Conservation (phyloP, 768 basidiomycete species). For the Sarcodon sp. region DNA sequence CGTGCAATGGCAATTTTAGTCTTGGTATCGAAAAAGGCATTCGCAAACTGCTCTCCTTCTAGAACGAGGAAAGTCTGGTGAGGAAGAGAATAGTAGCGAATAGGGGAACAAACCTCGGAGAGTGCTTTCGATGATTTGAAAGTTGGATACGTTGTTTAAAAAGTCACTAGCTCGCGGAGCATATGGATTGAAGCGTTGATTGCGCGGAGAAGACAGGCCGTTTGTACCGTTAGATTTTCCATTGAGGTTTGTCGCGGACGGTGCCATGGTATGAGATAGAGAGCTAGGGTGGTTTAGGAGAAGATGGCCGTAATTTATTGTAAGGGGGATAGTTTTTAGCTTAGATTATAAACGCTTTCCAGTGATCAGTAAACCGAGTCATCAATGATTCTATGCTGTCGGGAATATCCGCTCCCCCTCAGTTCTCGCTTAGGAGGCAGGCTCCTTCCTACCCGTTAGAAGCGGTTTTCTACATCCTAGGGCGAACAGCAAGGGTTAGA, state of each 20-base stretch:
- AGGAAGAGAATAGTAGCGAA: not conserved
- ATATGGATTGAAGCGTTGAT: constrained; percentile 58
- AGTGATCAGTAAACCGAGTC: too few species aligned
- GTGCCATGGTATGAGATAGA: not conserved
- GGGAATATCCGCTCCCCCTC: too few species aligned
- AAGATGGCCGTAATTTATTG: too few species aligned
- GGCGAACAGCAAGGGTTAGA: too few species aligned
- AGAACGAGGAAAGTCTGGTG: constrained; percentile 1
- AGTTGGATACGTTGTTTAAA: constrained; percentile 84
- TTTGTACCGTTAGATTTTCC: not conserved
- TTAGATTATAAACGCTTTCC: too few species aligned
- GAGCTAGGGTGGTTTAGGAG: too few species aligned
- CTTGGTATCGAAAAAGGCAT: constrained; percentile 98
- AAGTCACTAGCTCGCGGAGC: constrained; percentile 88
- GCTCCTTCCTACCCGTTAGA: too few species aligned
- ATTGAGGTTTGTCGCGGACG: not conserved
- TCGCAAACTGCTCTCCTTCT: constrained; percentile 99
- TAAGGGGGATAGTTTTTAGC: too few species aligned
- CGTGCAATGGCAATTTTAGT: constrained; percentile 99
- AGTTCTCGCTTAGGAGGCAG: not conserved
- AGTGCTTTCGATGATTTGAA: constrained; percentile 95
- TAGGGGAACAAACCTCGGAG: constrained; percentile 57
- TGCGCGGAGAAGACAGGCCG: not conserved
- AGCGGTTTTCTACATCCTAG: too few species aligned
- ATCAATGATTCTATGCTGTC: too few species aligned